Conservation (phyloP, 306 rosid genomes). For the Quercus engelmannii region DNA sequence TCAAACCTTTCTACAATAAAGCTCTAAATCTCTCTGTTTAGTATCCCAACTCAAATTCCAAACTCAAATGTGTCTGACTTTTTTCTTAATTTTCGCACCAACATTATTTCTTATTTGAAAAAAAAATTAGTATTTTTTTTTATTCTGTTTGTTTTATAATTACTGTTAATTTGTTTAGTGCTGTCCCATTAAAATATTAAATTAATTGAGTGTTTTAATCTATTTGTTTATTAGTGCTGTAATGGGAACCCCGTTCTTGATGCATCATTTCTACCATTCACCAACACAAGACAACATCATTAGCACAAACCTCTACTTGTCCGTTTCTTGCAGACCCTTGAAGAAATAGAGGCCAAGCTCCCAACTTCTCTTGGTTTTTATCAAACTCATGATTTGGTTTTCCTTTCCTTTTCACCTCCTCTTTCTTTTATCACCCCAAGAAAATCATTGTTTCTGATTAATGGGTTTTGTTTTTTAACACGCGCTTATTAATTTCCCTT, state of each 20-base stretch:
- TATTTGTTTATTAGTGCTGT: constrained; percentile 26
- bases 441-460: constrained; percentile 52
- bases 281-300: constrained; percentile 91
- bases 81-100: not conserved
- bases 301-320: constrained; percentile 60
- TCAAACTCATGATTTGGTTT: constrained; percentile 60
- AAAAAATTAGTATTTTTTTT: constrained; percentile 4
- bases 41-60: not conserved
- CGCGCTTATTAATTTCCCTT: constrained; percentile 49
- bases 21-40: not conserved
- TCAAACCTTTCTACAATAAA: constrained; percentile 3
- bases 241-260: constrained; percentile 67
- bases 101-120: not conserved
- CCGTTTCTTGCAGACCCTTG: constrained; percentile 51
- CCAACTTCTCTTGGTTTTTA: constrained; percentile 44
- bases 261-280: constrained; percentile 81
- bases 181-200: not conserved
- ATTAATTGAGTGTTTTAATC: not conserved
- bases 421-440: constrained; percentile 17
- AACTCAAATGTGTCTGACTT: not conserved
- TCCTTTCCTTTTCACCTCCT: constrained; percentile 25
- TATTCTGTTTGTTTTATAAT: constrained; percentile 28
- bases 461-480: constrained; percentile 56
- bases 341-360: constrained; percentile 22
- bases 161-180: not conserved